These are phyloP conservation scores for Verticillium zaregamsianum DNA, from an alignment of 2,329 filamentous ascomycete species.

Conservation along the genomic window DNA sequence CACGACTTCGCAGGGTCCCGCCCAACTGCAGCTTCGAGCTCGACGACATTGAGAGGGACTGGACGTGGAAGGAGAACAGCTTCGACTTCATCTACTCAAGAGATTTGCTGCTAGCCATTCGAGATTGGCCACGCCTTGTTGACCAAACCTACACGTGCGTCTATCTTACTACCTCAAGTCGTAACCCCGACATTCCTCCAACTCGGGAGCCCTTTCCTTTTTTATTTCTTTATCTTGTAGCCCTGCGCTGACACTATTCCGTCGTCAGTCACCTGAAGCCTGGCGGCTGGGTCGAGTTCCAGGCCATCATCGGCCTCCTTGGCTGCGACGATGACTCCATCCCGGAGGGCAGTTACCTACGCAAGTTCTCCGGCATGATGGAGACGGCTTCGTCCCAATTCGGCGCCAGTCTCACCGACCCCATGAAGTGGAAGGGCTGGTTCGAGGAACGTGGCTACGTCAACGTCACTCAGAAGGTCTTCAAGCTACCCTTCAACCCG, in stretches of 20 bases:
- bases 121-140: slow-evolving; percentile 10
- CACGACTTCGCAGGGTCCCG: slow-evolving; percentile 40
- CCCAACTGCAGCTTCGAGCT: slow-evolving; percentile 32
- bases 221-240: too few relatives aligned
- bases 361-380: slow-evolving; percentile 30
- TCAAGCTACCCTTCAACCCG: slow-evolving; percentile 41
- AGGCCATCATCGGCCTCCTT: slow-evolving; percentile 37
- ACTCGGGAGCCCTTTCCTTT: neutral
- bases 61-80: slow-evolving; percentile 30
- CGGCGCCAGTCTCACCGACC: slow-evolving; percentile 26
- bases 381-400: slow-evolving; percentile 19
- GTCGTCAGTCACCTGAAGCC: slow-evolving; percentile 31
- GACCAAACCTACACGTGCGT: neutral
- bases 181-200: too few relatives aligned
- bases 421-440: slow-evolving; percentile 13
- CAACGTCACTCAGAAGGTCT: slow-evolving; percentile 30
- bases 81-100: slow-evolving; percentile 31
- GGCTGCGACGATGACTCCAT: slow-evolving; percentile 41
- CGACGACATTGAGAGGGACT: slow-evolving; percentile 29
- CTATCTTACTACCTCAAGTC: neutral
- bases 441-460: slow-evolving; percentile 29
- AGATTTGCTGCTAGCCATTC: slow-evolving; percentile 19
- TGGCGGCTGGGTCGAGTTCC: slow-evolving; percentile 50
- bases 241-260: neutral
- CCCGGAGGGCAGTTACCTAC: slow-evolving; percentile 40